Evolutionary conservation across 371 early-diverging fungal species (phyloP), one percentile per base, ranked within the genome.

Genomic region (Dinochytrium kinnereticum): DNA sequence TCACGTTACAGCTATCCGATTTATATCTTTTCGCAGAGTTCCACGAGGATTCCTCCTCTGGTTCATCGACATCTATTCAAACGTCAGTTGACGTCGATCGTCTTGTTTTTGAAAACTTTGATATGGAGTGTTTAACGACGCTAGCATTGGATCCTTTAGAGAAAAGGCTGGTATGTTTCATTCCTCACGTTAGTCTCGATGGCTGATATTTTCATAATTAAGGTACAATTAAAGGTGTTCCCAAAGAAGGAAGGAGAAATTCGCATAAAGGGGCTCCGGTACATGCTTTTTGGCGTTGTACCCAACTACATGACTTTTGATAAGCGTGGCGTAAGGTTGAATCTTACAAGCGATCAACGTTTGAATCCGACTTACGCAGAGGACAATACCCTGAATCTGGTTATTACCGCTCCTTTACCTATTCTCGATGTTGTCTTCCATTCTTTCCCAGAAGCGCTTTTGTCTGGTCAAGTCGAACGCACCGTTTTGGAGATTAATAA

Each of bases 341-440:
- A 94, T 74, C 86, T 86, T 30, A 91, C 93, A 0, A 55, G 44
- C 30, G 71, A 76, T 17, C 31, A 87, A 83, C 66, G 91, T 88
- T 61, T 85, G 83, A 66, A 81, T 81, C 72, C 81, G 80, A 38
- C 68, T 0, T 93, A 94, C 79, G 89, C 90, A n/a, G 84, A 85
- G 1, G 94, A 94, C 57, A 80, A 87, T 39, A 84, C 91, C 17
- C 81, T 95, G 24, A 89, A 87, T 51, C 82, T 96, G n/a, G 67
- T 87, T 7, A 93, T 96, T 2, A 90, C 92, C 0, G 88, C 91
- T 0, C 90, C 92, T 1, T 91, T 95, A 91, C 97, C 98, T 13
- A 82, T 94, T 30, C 79, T 96, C 36, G 92, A 94, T 65, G 87
- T 95, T 0, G 73, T 85, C 0, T 91, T 96, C 67, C 91, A 91